Base-by-base conservation (phyloP, 2,329 filamentous ascomycete species). In the Aspergillus novofumigatus region DNA sequence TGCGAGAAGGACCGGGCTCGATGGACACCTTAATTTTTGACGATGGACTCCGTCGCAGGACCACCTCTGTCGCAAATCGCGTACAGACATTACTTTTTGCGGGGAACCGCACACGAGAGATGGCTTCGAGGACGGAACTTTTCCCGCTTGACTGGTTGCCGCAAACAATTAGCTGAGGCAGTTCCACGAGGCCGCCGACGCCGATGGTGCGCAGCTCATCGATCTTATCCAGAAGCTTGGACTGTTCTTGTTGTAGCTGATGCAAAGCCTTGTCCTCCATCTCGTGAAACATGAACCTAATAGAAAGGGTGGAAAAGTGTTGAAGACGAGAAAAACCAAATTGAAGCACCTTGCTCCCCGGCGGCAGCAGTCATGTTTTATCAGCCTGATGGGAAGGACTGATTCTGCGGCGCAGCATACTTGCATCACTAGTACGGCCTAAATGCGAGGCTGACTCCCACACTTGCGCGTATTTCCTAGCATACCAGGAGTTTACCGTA, bases 81-180 rank as follows among this genome's bases (percentile, higher is more conserved):
- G 86, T 88, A 65, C 84, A 87, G 0, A 84, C 56, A 25, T 74
- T 80, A 14, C 80, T 79, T 4, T 85, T 81, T 10, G 79, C 72
- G 0, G 83, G 82, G 49, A 88, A 87, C 0, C 78, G 78, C 1
- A 89, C 80, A 9, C 81, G 78, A 0, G 84, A 83, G 49, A 89
- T 83, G 0, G 85, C 86, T 60, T 88, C 83, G 0, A 88, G 77
- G 0, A 87, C 83, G 0, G 83, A 87, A n/a, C 81, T 85, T 65
- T 88, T 88, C 2, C 85, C 85, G 0, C 81, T 80, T 0, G 81
- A 85, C 55, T 85, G 83, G 54, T 85, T 81, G 4, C 86, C 84
- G 28, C 82, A 82, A 4, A 86, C 83, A 3, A 86, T 78, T 41
- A 85, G 75, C 61, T 83, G 80, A 1, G 83, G 82, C 0, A 83